Base-by-base conservation (phyloP, 108 stramenopile species). In the Parmales sp. region DNA sequence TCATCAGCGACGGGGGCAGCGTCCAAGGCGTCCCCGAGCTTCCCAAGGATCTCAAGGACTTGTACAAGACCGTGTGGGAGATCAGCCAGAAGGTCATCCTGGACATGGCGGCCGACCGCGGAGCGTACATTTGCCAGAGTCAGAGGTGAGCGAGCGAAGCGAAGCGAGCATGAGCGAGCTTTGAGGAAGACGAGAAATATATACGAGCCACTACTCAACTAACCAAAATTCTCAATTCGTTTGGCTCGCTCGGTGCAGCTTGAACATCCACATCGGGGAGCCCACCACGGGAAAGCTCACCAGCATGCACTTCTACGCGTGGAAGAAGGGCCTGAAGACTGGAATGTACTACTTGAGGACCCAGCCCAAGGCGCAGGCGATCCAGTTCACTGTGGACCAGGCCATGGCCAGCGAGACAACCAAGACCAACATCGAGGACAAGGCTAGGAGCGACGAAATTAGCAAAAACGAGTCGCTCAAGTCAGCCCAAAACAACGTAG, bases 11-110 rank as follows among this genome's bases (percentile, higher is more conserved):
- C 71, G 86, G 93, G 46, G 98, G 98, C 31, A 92, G 91, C 43
- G 87, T 99, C 13, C 95, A 95, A 78, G 84, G 88, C 69, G 84
- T 99, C 49, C 54, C 68, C 18, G 95, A 88, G 19, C 93, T 99
- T 48, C 98, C 98, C 20, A 79, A 83, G 66, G 72, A 90, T 45
- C 79, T 98, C 63, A 89, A 93, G 28, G 94, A 90, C 63, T 83
- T 99, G 20, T 99, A 94, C 88, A 95, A 94, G 87, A 99, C 98
- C 22, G 96, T 98, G n/a, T 98, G 98, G 98, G 98, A 98, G 76
- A 94, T 99, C 72, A 85, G 90, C 48, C 95, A 96, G 74, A 78
- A 88, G 46, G 65, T 80, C 50, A 85, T 99, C 70, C 81, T 99
- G 51, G 99, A 99, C 69, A 89, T 98, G 86, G 97, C 97, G 28